Evolutionary conservation across 2,329 filamentous ascomycete genomes (phyloP).

Genomic region (Pyrenochaeta sp.): DNA sequence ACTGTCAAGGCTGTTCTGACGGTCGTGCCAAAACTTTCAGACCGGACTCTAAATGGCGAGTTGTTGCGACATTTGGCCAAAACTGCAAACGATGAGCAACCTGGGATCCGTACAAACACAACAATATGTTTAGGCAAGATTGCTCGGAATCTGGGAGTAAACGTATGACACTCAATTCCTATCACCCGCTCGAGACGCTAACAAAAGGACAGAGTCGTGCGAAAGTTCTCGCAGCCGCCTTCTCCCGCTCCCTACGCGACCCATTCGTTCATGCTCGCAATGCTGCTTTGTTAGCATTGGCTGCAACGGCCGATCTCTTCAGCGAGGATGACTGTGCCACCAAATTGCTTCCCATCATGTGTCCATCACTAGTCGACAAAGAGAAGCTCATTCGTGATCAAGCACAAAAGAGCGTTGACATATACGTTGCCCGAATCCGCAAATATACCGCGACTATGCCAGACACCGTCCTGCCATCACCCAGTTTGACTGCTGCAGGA

Average conservation of each 20-base stretch:
- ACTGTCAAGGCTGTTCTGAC: constrained; percentile 93
- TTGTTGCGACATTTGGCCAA: constrained; percentile 89
- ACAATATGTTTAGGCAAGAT: constrained; percentile 98
- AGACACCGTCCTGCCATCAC: constrained; percentile 77
- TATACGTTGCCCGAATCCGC: constrained; percentile 82
- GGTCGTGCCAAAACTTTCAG: constrained; percentile 87
- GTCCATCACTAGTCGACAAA: constrained; percentile 87
- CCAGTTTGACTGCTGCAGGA: constrained; percentile 54
- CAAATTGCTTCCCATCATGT: constrained; percentile 83
- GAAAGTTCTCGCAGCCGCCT: constrained; percentile 93
- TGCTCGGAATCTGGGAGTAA: constrained; percentile 80
- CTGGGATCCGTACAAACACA: constrained; percentile 95
- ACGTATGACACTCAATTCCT: constrained; percentile 48
- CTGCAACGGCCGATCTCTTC: constrained; percentile 85
- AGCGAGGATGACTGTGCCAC: constrained; percentile 86
- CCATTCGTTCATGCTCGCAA: constrained; percentile 95
- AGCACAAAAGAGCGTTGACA: constrained; percentile 85
- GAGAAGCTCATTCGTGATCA: constrained; percentile 94
- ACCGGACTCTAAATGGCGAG: constrained; percentile 92
- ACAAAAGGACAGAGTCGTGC: constrained; percentile 67
- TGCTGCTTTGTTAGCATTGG: constrained; percentile 84
- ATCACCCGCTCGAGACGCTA: constrained; percentile 5
- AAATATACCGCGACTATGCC: constrained; percentile 81
- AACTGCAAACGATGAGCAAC: constrained; percentile 96
- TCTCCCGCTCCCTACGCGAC: constrained; percentile 85